Base-by-base conservation (phyloP, 768 basidiomycete genomes). In the Tulasnella sp. region DNA sequence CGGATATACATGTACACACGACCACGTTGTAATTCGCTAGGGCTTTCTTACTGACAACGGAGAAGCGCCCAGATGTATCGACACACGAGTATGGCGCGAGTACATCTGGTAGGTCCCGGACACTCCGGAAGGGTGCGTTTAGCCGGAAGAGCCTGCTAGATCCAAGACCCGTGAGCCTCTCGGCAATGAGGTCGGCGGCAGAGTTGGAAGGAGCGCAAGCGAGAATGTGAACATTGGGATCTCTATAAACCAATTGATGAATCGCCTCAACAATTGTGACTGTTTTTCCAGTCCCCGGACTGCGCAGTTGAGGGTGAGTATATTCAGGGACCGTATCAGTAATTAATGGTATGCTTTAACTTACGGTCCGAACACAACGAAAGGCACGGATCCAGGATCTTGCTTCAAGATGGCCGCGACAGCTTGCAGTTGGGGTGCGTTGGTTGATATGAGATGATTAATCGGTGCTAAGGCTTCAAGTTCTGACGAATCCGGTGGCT, bases 141-240 rank as follows among this genome's bases (percentile, higher is more conserved):
- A 53, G 3, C 21, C 32, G 29, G 4, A 53, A 24, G 1, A 53
- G 34, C 4, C 41, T 53, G 17, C 23, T 13, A 13, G 19, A 15
- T 13, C 60, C 60, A 1, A 23, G 1, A 34, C 43, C 34, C 24
- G 26, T 29, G 0, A 61, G 30, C 21, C 42, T 26, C 4, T 41
- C 34, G 1, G 54, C 61, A 23, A 61, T 55, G 13, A 60, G 43
- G 51, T 61, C 61, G 3, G 61, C 61, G 7, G 61, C 61, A 1
- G 61, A 56, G 34, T 61, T 61, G 27, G 56, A 60, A 7, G 61
- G 61, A 4, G 61, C 61, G 19, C 61, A 61, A 11, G 54, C 56
- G 30, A 61, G 54, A 17, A 61, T 56, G 2, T 42, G 41, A 9
- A 51, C 42, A 11, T 19, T 30, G 23, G 45, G 47, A 23, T 42